phyloP scores from a whole-genome alignment of 495 filamentous ascomycete genomes.

The Friedmanniomyces endolithicus region DNA sequence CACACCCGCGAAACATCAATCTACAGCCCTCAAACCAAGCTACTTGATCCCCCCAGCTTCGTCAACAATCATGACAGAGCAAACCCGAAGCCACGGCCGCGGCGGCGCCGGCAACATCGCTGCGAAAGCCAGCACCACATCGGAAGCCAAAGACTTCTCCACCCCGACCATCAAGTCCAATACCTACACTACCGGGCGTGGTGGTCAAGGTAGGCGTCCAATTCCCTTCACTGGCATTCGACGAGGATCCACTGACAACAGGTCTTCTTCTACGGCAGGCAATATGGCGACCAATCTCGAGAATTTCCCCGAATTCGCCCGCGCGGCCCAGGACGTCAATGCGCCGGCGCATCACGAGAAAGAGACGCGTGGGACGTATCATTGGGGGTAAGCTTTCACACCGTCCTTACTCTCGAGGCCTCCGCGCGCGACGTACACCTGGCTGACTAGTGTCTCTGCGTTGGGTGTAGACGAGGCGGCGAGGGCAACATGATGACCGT shows the following conservation, averaged over 20 bases:
- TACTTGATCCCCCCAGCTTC: no score
- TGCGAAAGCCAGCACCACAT: neutral
- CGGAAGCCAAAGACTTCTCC: conserved; percentile 47
- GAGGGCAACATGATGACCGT: conserved; percentile 22
- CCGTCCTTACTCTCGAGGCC: no score
- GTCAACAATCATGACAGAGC: neutral
- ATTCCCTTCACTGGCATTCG: neutral
- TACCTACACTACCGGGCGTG: conserved; percentile 71
- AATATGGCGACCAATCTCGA: conserved; percentile 33
- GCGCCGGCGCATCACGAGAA: conserved; percentile 36
- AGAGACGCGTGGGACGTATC: conserved; percentile 25
- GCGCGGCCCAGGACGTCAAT: conserved; percentile 70
- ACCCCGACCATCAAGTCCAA: conserved; percentile 74
- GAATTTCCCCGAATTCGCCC: conserved; percentile 47
- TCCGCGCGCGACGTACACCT: no score
- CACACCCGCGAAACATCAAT: no score
- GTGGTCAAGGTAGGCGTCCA: conserved; percentile 30
- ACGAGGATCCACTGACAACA: no score
- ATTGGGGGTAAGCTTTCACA: conserved; percentile 32
- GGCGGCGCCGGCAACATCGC: conserved; percentile 19
- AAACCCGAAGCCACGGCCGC: conserved; percentile 9
- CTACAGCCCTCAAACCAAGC: no score
- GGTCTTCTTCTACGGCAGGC: conserved; percentile 20
- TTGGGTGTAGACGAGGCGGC: conserved; percentile 24
- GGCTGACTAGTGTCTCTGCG: no score